A percentile compares a stretch with the other conserved stretches of the same genome.
These are phyloP conservation scores for Aureobasidium leucospermi DNA, from an alignment of 2,329 filamentous ascomycete genomes.

Conservation along the genomic window DNA sequence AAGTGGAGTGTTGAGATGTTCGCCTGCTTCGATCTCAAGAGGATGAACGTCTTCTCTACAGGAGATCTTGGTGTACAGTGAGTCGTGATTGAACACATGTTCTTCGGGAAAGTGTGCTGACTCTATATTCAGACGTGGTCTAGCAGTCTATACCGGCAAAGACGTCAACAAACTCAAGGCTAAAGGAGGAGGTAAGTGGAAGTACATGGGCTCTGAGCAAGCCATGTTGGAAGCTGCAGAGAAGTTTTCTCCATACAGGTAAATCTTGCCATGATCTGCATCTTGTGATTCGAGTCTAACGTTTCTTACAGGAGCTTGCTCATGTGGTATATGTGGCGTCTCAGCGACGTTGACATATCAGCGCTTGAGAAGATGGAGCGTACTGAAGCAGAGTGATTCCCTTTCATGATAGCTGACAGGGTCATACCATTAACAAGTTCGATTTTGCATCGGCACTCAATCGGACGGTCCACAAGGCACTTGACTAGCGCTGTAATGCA, in stretches of 20 bases:
- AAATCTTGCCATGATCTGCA: conserved; percentile 22
- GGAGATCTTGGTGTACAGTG: conserved; percentile 88
- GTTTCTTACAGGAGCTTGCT: conserved; percentile 61
- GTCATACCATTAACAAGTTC: no score
- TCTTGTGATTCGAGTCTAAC: not conserved
- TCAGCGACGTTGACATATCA: conserved; percentile 61
- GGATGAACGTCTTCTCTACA: conserved; percentile 86
- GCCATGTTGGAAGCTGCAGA: conserved; percentile 83
- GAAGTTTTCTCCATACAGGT: conserved; percentile 74
- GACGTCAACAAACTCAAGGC: conserved; percentile 78
- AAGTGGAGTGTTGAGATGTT: conserved; percentile 98
- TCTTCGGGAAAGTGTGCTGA: not conserved
- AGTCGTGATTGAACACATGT: conserved; percentile 24
- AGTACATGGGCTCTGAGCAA: conserved; percentile 81
- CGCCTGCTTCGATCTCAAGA: conserved; percentile 87
- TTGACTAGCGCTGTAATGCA: no score
- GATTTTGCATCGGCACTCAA: no score
- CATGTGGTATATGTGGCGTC: conserved; percentile 98
- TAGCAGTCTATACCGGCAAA: conserved; percentile 77
- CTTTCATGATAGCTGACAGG: no score
- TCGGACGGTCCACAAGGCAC: no score
- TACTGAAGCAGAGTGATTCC: no score
- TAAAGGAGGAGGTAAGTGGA: conserved; percentile 82
- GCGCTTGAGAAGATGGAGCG: conserved; percentile 31
- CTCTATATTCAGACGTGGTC: conserved; percentile 56